These are phyloP conservation scores for Aspergillus neoniger DNA, from an alignment of 2,329 filamentous ascomycete species.

Conservation along the genomic window DNA sequence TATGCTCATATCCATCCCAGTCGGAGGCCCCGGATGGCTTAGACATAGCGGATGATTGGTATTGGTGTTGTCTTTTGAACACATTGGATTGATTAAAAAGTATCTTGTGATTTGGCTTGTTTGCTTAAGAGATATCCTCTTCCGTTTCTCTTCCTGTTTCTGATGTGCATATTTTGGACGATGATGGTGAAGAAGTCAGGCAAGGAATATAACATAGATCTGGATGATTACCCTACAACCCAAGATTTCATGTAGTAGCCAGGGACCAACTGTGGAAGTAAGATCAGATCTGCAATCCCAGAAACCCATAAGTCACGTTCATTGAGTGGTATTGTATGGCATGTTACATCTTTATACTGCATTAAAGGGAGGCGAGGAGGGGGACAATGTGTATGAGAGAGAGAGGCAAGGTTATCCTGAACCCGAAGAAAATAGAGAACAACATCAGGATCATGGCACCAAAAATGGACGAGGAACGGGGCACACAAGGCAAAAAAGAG, in stretches of 20 bases:
- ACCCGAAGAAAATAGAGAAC: constrained; percentile 12
- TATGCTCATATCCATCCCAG: constrained; percentile 48
- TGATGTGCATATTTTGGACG: constrained; percentile 14
- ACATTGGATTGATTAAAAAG: background rate
- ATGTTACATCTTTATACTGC: constrained; percentile 31
- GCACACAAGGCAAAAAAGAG: constrained; percentile 18
- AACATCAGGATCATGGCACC: constrained; percentile 25
- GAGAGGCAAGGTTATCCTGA: constrained; percentile 15
- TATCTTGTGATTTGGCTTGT: constrained; percentile 1
- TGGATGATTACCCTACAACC: background rate
- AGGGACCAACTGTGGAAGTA: no score
- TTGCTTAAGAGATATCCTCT: constrained; percentile 21
- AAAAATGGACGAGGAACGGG: constrained; percentile 12
- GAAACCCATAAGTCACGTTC: constrained; percentile 15
- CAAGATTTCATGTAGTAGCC: no score
- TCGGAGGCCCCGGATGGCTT: constrained; percentile 41
- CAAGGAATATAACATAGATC: constrained; percentile 11
- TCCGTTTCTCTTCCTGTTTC: constrained; percentile 16
- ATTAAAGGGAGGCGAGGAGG: constrained; percentile 19
- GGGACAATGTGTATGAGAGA: background rate
- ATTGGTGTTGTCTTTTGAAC: background rate
- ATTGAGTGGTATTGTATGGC: constrained; percentile 27
- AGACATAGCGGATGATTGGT: no score
- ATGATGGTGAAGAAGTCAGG: constrained; percentile 1
- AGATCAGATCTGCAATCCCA: background rate